Conservation (phyloP, 1,139 yeast genomes). For the Geotrichum europaeum region DNA sequence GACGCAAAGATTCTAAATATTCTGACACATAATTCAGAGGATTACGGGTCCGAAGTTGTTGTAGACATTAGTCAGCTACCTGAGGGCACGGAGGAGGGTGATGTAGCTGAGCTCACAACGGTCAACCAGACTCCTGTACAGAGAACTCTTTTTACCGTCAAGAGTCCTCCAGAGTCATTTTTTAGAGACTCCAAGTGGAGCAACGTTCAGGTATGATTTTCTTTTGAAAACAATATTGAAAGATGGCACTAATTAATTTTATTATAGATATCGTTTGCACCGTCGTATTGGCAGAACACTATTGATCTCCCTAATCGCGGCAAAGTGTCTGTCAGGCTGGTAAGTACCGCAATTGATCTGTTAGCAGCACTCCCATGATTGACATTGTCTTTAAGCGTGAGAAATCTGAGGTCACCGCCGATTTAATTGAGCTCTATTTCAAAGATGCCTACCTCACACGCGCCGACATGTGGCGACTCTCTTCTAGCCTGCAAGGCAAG, state of each 20-base stretch:
- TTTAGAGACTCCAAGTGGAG: slow-evolving; percentile 27
- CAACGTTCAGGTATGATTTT: slow-evolving; percentile 25
- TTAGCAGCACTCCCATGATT: neutral
- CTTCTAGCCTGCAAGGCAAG: slow-evolving; percentile 53
- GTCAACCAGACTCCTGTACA: slow-evolving; percentile 30
- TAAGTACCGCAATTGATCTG: slow-evolving; percentile 22
- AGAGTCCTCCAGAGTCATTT: slow-evolving; percentile 34
- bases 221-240: neutral
- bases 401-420: slow-evolving; percentile 57
- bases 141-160: slow-evolving; percentile 44
- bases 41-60: slow-evolving; percentile 53
- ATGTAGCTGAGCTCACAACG: slow-evolving; percentile 59
- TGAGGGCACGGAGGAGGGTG: slow-evolving; percentile 56
- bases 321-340: slow-evolving; percentile 51
- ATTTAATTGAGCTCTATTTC: slow-evolving; percentile 72
- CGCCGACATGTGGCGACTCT: slow-evolving; percentile 89
- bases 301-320: slow-evolving; percentile 66
- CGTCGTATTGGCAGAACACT: slow-evolving; percentile 56
- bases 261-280: slow-evolving; percentile 49
- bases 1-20: neutral
- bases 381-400: slow-evolving; percentile 18
- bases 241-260: neutral
- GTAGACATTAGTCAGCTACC: slow-evolving; percentile 55
- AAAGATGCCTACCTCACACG: slow-evolving; percentile 78
- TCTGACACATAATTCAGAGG: slow-evolving; percentile 69